Evolutionary conservation across 331 rosid species (phyloP), one percentile per base, ranked within the genome.

Genomic region (Saraca asoca): DNA sequence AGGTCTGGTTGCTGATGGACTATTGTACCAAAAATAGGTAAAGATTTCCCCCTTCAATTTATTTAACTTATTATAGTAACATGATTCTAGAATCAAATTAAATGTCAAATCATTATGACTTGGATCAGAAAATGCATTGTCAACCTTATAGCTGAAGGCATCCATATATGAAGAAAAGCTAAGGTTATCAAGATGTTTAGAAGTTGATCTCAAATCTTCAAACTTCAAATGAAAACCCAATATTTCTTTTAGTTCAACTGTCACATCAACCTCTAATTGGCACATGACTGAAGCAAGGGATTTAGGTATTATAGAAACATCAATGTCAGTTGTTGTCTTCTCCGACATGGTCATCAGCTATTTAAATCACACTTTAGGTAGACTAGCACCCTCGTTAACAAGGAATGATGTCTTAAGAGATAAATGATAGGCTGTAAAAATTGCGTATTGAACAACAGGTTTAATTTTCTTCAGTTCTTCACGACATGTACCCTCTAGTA

Each of bases 391-490:
- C 80, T 87, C 93, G n/a, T 87, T 90, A 19, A 86, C 99, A 64
- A 95, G 97, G 73, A n/a, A n/a, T n/a, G n/a, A n/a, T n/a, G n/a
- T n/a, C n/a, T n/a, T n/a, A n/a, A n/a, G n/a, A n/a, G n/a, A n/a
- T n/a, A n/a, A n/a, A n/a, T n/a, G n/a, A n/a, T n/a, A n/a, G n/a
- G n/a, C n/a, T n/a, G n/a, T n/a, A 80, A 95, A 95, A 57, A 95
- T 79, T 62, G 97, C 93, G 83, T 79, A 90, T 67, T 90, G 96
- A 72, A 88, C 79, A 31, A 88, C 97, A 80, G 79, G 82, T 64
- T 94, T 94, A 73, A 90, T 82, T 86, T 88, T 94, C 87, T 90
- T 90, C 14, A 94, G 89, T 68, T 90, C 95, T 37, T 67, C 88
- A 38, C 85, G 89, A 66, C 90, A 78, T 13, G 70, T 58, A 53